Evolutionary conservation across 2,329 filamentous ascomycete genomes (phyloP), one percentile per base, ranked within the genome.

Genomic region (Pseudocercospora fuligena): DNA sequence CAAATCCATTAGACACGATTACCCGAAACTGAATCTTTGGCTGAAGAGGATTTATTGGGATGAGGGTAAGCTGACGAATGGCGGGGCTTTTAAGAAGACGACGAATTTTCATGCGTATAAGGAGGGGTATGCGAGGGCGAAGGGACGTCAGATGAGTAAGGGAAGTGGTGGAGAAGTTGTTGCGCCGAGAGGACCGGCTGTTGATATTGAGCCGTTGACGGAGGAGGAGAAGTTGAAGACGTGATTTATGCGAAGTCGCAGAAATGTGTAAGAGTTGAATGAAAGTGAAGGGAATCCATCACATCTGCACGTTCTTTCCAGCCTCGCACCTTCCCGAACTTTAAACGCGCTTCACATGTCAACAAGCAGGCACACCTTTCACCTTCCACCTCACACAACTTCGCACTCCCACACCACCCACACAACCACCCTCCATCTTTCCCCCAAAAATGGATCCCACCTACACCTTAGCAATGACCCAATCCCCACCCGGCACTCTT

Each of bases 1-100:
- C 19, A 87, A 85, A 72, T 88, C 86, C 73, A 87, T 91, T 65
- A 80, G 88, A 2, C 82, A 88, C 70, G 87, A 89, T 71, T 90
- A 88, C 69, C 82, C 82, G 43, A 73, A 75, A 1, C 75, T 85
- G 29, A 78, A 84, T 66, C 76, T 77, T 31, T 85, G 83, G 83
- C 73, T 83, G 68, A 74, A 81, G 64, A 77, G 76, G 25, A 68
- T 85, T 27, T 85, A 85, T 66, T 84, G 81, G 76, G 81, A 84
- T 69, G 78, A 80, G 40, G 79, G 51, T 11, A 78, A 80, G 46
- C 73, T 73, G 63, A 82, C 81, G 5, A 78, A 54, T 43, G 57
- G 78, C 51, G 78, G 79, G 5, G 80, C 79, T 2, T 84, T 84
- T 67, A 80, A 76, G 67, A 76, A 79, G 49, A 83, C 82, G 19